phyloP scores from a whole-genome alignment of 1,284 basidiomycete genomes.

The Puccinia triticina region DNA sequence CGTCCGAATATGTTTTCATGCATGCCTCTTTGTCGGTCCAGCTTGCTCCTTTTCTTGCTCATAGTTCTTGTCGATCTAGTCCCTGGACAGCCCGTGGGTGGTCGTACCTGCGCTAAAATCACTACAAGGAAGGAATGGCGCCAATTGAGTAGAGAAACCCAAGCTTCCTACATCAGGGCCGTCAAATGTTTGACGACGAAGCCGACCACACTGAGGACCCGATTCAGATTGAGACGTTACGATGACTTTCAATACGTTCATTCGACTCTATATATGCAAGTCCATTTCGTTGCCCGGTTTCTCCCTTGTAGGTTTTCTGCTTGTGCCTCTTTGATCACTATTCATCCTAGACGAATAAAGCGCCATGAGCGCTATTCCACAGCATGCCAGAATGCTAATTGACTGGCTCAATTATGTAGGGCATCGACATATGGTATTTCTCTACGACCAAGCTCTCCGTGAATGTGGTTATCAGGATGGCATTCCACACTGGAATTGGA shows the following conservation, averaged over 20 bases:
- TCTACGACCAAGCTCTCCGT: slow-evolving; percentile 36
- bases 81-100: slow-evolving; percentile 23
- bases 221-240: slow-evolving; percentile 16
- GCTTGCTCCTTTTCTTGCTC: slow-evolving; percentile 5
- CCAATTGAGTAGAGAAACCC: slow-evolving; percentile 9
- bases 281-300: slow-evolving; percentile 47
- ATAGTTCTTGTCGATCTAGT: slow-evolving; percentile 2
- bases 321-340: neutral
- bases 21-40: slow-evolving; percentile 6
- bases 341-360: neutral
- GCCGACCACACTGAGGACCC: slow-evolving; percentile 24
- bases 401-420: slow-evolving; percentile 20
- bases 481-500: slow-evolving; percentile 48
- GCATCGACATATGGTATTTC: slow-evolving; percentile 48
- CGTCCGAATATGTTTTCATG: slow-evolving; percentile 27
- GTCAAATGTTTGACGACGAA: slow-evolving; percentile 43
- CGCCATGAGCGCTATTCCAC: neutral
- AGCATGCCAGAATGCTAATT: neutral
- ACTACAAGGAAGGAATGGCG: slow-evolving; percentile 44
- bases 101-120: slow-evolving; percentile 28
- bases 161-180: slow-evolving; percentile 49
- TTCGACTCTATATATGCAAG: slow-evolving; percentile 22
- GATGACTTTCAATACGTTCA: slow-evolving; percentile 51
- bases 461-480: slow-evolving; percentile 30
- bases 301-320: slow-evolving; percentile 34